Conservation (phyloP, 305 asterid genomes). For the Salvia sclarea region DNA sequence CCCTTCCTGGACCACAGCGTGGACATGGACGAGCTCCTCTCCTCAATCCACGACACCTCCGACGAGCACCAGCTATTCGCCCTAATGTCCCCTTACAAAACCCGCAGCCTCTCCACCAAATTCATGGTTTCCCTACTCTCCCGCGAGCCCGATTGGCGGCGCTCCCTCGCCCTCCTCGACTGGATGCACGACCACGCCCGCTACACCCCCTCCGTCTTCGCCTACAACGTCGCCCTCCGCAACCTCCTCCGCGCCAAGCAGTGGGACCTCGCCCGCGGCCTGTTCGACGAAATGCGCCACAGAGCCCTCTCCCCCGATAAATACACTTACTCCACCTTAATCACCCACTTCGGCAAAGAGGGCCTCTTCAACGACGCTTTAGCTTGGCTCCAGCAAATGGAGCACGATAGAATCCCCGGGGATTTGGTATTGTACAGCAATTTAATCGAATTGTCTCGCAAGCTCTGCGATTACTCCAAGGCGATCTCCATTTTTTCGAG, state of each 20-base stretch:
- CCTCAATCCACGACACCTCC: constrained; percentile 55
- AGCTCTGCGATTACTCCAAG: constrained; percentile 73
- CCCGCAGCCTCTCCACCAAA: constrained; percentile 56
- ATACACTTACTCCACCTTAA: constrained; percentile 83
- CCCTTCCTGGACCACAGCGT: constrained; percentile 58
- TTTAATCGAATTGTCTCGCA: constrained; percentile 84
- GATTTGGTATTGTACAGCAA: constrained; percentile 85
- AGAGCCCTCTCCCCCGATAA: constrained; percentile 75
- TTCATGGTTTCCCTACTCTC: constrained; percentile 84
- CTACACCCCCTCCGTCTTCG: constrained; percentile 78
- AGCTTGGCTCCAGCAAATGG: constrained; percentile 95
- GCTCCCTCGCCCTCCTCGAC: constrained; percentile 84
- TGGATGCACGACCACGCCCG: constrained; percentile 81
- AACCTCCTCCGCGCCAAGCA: constrained; percentile 77
- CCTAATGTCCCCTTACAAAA: constrained; percentile 65
- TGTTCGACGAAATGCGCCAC: constrained; percentile 91
- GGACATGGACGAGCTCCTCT: constrained; percentile 67
- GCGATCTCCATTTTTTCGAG: constrained; percentile 78
- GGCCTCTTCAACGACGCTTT: constrained; percentile 85
- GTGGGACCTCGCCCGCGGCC: constrained; percentile 69
- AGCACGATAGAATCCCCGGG: constrained; percentile 67
- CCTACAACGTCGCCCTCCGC: constrained; percentile 84
- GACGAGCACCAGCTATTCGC: constrained; percentile 70
- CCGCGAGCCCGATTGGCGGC: constrained; percentile 80
- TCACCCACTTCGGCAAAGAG: constrained; percentile 80